These are phyloP conservation scores for Dissophora ornata DNA, from an alignment of 192 early-diverging fungal species.

Conservation along the genomic window DNA sequence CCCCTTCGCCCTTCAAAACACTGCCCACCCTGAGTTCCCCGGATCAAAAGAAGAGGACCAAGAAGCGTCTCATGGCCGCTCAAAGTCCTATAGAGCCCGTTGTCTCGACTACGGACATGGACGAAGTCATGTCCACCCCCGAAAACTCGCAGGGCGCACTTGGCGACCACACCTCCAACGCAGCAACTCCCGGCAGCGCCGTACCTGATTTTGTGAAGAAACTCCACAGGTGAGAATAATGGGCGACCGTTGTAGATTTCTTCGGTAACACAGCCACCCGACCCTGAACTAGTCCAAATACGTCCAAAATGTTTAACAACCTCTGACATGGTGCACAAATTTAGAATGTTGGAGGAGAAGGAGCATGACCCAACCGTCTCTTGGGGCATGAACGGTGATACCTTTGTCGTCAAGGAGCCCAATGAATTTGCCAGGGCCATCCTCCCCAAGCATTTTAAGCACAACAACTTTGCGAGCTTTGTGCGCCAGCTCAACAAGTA, in stretches of 20 bases:
- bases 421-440: slow-evolving; percentile 66
- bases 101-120: not conserved
- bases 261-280: too few relatives aligned
- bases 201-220: slow-evolving; percentile 77
- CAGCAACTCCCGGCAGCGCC: slow-evolving; percentile 28
- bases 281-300: slow-evolving; percentile 1
- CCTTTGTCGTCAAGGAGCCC: slow-evolving; percentile 79
- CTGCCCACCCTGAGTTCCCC: slow-evolving; percentile 43
- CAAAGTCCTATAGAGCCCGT: slow-evolving; percentile 23
- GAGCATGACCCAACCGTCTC: slow-evolving; percentile 65
- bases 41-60: slow-evolving; percentile 34
- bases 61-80: slow-evolving; percentile 42
- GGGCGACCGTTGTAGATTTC: too few relatives aligned
- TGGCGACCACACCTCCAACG: not conserved
- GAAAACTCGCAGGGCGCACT: slow-evolving; percentile 6
- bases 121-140: slow-evolving; percentile 7
- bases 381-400: slow-evolving; percentile 72
- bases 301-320: slow-evolving; percentile 6
- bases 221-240: slow-evolving; percentile 60
- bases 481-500: slow-evolving; percentile 75
- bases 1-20: not conserved
- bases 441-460: slow-evolving; percentile 68
- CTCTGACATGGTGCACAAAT: too few relatives aligned
- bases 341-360: slow-evolving; percentile 78
- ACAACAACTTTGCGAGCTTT: slow-evolving; percentile 66